Percentiles rank a stretch among this genome's conserved stretches.
phyloP scores from a whole-genome alignment of 352 stramenopile genomes.

The Plasmopara viticola region DNA sequence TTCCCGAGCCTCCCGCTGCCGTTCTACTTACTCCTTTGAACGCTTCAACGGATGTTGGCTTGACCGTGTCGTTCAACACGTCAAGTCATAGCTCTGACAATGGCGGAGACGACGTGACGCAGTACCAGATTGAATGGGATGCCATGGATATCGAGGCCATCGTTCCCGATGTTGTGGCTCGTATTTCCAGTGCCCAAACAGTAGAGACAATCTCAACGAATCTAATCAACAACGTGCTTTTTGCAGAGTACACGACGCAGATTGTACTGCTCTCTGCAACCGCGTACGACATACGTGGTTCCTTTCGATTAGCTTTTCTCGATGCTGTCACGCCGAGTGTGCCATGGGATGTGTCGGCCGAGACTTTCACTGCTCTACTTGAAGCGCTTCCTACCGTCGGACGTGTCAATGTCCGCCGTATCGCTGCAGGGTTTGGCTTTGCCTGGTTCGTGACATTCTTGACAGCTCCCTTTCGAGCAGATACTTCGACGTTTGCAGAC shows the following conservation, averaged over 20 bases:
- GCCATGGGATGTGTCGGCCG: slow-evolving; percentile 63
- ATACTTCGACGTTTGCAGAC: slow-evolving; percentile 17
- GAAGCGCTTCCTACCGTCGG: slow-evolving; percentile 82
- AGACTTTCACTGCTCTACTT: slow-evolving; percentile 72
- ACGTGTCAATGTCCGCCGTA: slow-evolving; percentile 61
- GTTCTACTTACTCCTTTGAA: slow-evolving; percentile 42
- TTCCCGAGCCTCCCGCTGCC: slow-evolving; percentile 47
- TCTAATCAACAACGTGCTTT: slow-evolving; percentile 64
- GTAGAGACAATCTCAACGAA: slow-evolving; percentile 15
- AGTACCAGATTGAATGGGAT: slow-evolving; percentile 93
- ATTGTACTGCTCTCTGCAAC: slow-evolving; percentile 76
- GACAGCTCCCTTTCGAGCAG: slow-evolving; percentile 33
- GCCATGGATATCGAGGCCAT: slow-evolving; percentile 75
- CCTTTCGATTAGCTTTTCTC: slow-evolving; percentile 81
- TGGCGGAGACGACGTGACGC: slow-evolving; percentile 71
- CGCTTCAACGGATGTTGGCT: slow-evolving; percentile 17
- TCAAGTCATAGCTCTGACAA: slow-evolving; percentile 47
- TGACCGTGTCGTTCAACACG: slow-evolving; percentile 78
- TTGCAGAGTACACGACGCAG: slow-evolving; percentile 83
- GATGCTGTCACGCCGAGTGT: slow-evolving; percentile 62
- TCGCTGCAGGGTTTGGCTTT: slow-evolving; percentile 67
- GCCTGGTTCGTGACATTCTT: slow-evolving; percentile 81
- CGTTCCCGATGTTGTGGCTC: slow-evolving; percentile 14
- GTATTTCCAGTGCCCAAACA: slow-evolving; percentile 1
- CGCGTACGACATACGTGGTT: slow-evolving; percentile 78